Percentiles rank a stretch among this genome's conserved stretches.
phyloP scores from a whole-genome alignment of 202 grass and related monocot species.

The Schoenoplectus tabernaemontani region DNA sequence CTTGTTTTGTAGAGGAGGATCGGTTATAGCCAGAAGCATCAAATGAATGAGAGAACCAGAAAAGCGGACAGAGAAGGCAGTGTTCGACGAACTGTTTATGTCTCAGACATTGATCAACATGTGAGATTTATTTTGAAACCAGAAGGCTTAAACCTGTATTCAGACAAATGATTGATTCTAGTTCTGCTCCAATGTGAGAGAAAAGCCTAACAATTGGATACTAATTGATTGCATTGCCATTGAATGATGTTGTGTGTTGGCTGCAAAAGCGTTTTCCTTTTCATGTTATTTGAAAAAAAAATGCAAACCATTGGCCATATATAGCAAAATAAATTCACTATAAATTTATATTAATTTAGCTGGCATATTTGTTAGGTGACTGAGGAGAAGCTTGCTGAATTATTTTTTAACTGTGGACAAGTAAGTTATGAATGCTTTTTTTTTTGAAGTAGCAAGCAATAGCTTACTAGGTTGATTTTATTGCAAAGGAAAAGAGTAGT shows the following conservation, averaged over 20 bases:
- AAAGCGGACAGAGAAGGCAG: conserved; percentile 71
- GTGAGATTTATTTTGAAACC: conserved; percentile 49
- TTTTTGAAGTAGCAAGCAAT: no score
- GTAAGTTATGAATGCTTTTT: conserved; percentile 43
- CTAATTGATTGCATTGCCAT: no score
- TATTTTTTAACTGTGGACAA: conserved; percentile 76
- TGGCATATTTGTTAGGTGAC: conserved; percentile 57
- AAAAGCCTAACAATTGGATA: background rate
- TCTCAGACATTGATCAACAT: conserved; percentile 74
- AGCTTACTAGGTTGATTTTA: no score
- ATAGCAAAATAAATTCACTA: background rate
- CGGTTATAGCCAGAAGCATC: conserved; percentile 49
- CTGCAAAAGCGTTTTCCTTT: background rate
- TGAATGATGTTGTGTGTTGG: conserved; percentile 2
- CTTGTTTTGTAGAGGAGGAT: conserved; percentile 39
- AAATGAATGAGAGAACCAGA: conserved; percentile 39
- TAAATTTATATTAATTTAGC: conserved; percentile 28
- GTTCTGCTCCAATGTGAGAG: background rate
- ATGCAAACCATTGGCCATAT: background rate
- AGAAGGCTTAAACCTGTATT: background rate
- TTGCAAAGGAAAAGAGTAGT: no score
- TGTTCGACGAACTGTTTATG: conserved; percentile 86
- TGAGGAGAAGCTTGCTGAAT: conserved; percentile 91
- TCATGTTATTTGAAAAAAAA: background rate
- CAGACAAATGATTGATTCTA: background rate